These are phyloP conservation scores for Myxozyma vanderwaltii DNA, from an alignment of 805 yeast species.

Conservation along the genomic window DNA sequence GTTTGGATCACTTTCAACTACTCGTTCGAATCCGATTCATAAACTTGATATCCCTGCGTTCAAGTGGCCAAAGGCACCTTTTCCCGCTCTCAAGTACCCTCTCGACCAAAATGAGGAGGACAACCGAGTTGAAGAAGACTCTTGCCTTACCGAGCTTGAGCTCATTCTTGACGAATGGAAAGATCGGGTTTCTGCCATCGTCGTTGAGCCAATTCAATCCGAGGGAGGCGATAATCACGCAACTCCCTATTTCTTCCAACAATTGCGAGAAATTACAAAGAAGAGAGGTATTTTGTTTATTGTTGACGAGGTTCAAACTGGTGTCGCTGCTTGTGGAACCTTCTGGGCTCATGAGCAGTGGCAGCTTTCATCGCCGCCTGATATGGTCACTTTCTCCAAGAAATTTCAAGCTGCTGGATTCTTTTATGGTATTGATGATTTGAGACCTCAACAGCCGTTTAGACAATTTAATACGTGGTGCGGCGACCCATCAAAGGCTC, in stretches of 20 bases:
- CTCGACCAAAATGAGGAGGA: conserved; percentile 63
- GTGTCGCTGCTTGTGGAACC: conserved; percentile 83
- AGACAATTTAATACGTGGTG: conserved; percentile 94
- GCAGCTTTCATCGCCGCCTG: conserved; percentile 73
- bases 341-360: conserved; percentile 91
- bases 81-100: conserved; percentile 84
- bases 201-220: conserved; percentile 88
- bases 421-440: conserved; percentile 72
- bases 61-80: conserved; percentile 96
- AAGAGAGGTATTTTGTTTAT: conserved; percentile 71
- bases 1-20: conserved; percentile 86
- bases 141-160: conserved; percentile 79
- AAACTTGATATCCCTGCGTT: conserved; percentile 86
- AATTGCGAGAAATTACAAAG: conserved; percentile 72
- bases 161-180: conserved; percentile 66
- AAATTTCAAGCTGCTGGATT: conserved; percentile 89
- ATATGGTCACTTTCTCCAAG: conserved; percentile 82
- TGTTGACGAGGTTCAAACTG: conserved; percentile 87
- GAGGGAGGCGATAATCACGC: conserved; percentile 95
- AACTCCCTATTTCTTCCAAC: conserved; percentile 74
- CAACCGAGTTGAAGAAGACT: conserved; percentile 75
- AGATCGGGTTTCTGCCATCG: conserved; percentile 80
- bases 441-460: conserved; percentile 75
- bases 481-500: conserved; percentile 83
- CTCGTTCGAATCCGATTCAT: conserved; percentile 94